Evolutionary conservation across 75 land plant species (phyloP), one percentile per base, ranked within the genome.

Genomic region (Sequoiadendron giganteum): DNA sequence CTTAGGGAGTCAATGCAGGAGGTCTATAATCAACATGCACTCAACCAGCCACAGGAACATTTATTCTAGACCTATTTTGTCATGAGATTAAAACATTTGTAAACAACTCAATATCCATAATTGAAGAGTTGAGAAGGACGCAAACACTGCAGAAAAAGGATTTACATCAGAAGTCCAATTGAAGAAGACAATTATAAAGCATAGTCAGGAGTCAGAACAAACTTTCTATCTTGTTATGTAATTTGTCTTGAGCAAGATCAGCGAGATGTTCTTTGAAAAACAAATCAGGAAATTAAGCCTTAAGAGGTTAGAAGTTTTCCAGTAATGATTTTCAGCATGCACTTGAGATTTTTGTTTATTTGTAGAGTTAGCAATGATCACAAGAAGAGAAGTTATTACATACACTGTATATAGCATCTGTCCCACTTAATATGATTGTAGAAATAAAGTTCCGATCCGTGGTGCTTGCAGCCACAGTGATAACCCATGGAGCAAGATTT

Each of bases 401-500:
- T 16, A 54, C 85, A 4, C 84, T 32, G 36, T 47, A 70, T 18
- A 76, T 36, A 25, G 34, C 36, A 47, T 86, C 25, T 40, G 32
- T 43, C 70, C 42, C 34, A 14, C 65, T 86, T 56, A 90, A 83
- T 36, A 13, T 58, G 48, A 75, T 73, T 34, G 18, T 48, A 40
- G 77, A 72, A 16, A 18, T 72, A 49, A 94, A 93, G 47, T 92
- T 92, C 86, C 97, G 75, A 73, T 96, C 97, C 34, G 92, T 91
- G 72, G 97, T 92, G 72, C 91, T 91, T 30, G 97, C 96, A 42
- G 94, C 95, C 39, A 96, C 95, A 13, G 97, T 96, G 78, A 95
- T 79, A 88, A 96, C 89, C 97, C 97, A 96, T 1, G 97, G 97
- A 13, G 96, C 94, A 55, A 93, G 65, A 87, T 96, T 96, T 70